Conservation (phyloP, 768 basidiomycete genomes). For the Hortiboletus campestris region DNA sequence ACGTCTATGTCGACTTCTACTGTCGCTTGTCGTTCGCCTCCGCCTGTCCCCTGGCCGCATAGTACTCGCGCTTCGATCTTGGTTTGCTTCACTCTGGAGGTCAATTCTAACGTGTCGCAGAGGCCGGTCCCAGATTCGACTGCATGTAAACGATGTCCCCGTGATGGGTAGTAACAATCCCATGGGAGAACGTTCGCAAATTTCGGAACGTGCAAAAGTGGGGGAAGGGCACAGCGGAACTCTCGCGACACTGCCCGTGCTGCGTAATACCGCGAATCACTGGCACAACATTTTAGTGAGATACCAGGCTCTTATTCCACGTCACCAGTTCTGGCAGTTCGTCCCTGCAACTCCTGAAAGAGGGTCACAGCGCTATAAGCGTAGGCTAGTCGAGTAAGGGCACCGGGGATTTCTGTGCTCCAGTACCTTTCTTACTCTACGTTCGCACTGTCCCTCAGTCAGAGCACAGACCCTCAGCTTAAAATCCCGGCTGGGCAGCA, state of each 20-base stretch:
- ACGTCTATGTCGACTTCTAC: too few relatives aligned
- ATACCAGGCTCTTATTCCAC: not conserved
- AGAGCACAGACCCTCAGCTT: not conserved
- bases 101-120: not conserved
- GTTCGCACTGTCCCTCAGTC: not conserved
- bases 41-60: not conserved
- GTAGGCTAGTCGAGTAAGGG: slow-evolving; percentile 1
- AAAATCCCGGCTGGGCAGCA: slow-evolving; percentile 9
- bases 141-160: not conserved
- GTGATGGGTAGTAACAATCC: not conserved
- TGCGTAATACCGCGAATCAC: too few relatives aligned
- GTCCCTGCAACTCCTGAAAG: slow-evolving; percentile 5
- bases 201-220: not conserved
- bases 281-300: not conserved
- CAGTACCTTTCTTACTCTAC: not conserved
- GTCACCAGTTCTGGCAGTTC: not conserved
- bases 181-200: not conserved
- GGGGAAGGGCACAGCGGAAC: not conserved
- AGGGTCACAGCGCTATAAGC: slow-evolving; percentile 11
- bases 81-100: slow-evolving; percentile 4
- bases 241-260: slow-evolving; percentile 5
- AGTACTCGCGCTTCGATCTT: not conserved
- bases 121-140: not conserved
- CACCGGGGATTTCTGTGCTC: too few relatives aligned
- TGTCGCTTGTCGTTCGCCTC: slow-evolving; percentile 1